Percentiles rank a stretch among this genome's conserved stretches.
phyloP scores from a whole-genome alignment of 2,329 filamentous ascomycete genomes.

The Aureobasidium leucospermi region DNA sequence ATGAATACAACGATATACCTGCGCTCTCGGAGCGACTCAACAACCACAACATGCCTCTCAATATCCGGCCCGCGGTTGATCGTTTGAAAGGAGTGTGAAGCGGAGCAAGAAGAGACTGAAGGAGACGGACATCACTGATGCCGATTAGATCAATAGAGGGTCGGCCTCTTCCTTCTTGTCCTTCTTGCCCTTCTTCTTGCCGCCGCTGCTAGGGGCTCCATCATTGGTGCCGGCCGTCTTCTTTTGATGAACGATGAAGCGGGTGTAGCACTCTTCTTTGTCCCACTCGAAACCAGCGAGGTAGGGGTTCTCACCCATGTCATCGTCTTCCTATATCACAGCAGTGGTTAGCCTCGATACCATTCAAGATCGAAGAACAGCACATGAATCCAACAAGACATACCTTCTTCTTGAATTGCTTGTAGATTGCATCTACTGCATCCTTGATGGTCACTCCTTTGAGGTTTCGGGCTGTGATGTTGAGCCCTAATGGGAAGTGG shows the following conservation, averaged over 20 bases:
- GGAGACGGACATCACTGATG: background rate
- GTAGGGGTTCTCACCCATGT: constrained; percentile 70
- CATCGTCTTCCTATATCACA: constrained; percentile 68
- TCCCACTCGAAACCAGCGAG: constrained; percentile 96
- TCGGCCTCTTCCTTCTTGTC: constrained; percentile 23
- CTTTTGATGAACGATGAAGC: constrained; percentile 78
- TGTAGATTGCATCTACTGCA: constrained; percentile 89
- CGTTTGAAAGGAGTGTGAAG: constrained; percentile 7
- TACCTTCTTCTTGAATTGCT: constrained; percentile 95
- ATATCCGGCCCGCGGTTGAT: constrained; percentile 10
- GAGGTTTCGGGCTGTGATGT: constrained; percentile 82
- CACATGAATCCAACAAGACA: constrained; percentile 25
- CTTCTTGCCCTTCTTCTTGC: constrained; percentile 55
- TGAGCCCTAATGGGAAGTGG: constrained; percentile 78
- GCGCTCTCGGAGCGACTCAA: constrained; percentile 6
- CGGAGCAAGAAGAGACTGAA: constrained; percentile 9
- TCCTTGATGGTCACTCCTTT: constrained; percentile 98
- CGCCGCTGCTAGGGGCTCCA: constrained; percentile 42
- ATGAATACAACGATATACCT: background rate
- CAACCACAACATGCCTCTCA: constrained; percentile 4
- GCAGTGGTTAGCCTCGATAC: constrained; percentile 16
- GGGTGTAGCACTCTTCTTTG: constrained; percentile 83
- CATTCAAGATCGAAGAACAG: constrained; percentile 9
- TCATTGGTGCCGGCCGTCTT: constrained; percentile 51
- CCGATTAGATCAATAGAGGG: constrained; percentile 4